Evolutionary conservation across 495 filamentous ascomycete species (phyloP).

Genomic region (Emericellopsis terricola): DNA sequence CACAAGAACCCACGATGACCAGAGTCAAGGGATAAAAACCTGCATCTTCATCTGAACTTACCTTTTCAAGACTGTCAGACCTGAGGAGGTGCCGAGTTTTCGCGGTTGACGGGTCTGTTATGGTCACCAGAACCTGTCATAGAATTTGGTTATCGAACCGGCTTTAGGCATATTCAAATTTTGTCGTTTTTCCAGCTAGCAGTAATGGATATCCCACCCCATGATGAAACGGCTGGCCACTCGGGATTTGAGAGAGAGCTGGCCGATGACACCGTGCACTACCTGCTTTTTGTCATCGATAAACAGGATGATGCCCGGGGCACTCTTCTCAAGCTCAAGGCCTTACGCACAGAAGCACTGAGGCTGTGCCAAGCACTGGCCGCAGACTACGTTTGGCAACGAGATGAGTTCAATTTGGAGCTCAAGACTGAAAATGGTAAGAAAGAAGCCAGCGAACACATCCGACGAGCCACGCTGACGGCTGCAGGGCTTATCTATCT

Average conservation of each 20-base stretch:
- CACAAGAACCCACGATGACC: too few species aligned
- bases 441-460: too few species aligned
- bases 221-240: not conserved
- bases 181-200: too few species aligned
- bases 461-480: too few species aligned
- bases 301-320: slow-evolving; percentile 30
- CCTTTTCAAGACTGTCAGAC: too few species aligned
- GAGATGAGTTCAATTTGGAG: slow-evolving; percentile 50
- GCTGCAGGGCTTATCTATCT: slow-evolving; percentile 34
- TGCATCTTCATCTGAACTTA: too few species aligned
- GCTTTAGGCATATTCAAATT: too few species aligned
- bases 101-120: too few species aligned
- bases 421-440: slow-evolving; percentile 39
- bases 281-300: slow-evolving; percentile 59
- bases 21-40: too few species aligned
- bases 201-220: not conserved
- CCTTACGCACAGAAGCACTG: slow-evolving; percentile 48
- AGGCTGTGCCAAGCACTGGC: slow-evolving; percentile 42
- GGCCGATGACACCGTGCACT: slow-evolving; percentile 78
- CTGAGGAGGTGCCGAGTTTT: too few species aligned
- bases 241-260: slow-evolving; percentile 20
- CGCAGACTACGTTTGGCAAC: slow-evolving; percentile 90
- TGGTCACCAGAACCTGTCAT: too few species aligned
- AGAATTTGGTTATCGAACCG: too few species aligned
- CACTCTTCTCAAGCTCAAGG: slow-evolving; percentile 35